Base-by-base conservation (phyloP, 2,329 filamentous ascomycete genomes). In the Fusarium pseudocircinatum region DNA sequence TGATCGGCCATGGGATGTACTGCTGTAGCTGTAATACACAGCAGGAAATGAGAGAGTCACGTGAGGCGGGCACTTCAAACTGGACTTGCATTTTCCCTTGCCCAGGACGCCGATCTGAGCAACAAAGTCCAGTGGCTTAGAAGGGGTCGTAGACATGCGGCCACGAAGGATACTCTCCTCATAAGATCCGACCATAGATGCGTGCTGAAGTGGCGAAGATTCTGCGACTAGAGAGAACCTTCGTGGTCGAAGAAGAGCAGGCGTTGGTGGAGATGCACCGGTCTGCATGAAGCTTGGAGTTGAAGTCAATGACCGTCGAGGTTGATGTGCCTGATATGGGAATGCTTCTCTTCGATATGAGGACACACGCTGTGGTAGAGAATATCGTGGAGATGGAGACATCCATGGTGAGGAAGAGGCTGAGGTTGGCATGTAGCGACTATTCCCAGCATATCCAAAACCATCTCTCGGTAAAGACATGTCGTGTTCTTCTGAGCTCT, bases 111-210 rank as follows among this genome's bases (percentile, higher is more conserved):
- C 96, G 64, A 99, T 98, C 79, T 98, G 95, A 34, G 96, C 96
- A 11, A 97, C 88, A 78, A 99, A 99, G 74, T 97, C 92, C 11
- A 99, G 85, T 11, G 96, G 96, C 74, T 94, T 95, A 2, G 96
- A 98, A 1, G 96, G 96, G 5, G 92, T 96, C 4, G 95, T 98
- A 34, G 96, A 98, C 96, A 99, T 99, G 70, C 96, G 91, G 43
- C 96, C 96, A 52, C 94, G 91, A 4, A 99, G 85, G 68, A 99
- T 98, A 34, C 95, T 98, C 83, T 99, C 96, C 82, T 99, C 96
- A 76, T 98, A 99, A 4, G 96, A 98, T 5, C 96, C 96, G 5
- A 98, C 96, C 93, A 99, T 97, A 7, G 95, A 95, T 14, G 96
- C 95, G 82, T 97, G 94, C 63, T 96, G 93, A 34, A 96, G 85